Conservation (phyloP, 1,284 basidiomycete species). For the Mycena citricolor region DNA sequence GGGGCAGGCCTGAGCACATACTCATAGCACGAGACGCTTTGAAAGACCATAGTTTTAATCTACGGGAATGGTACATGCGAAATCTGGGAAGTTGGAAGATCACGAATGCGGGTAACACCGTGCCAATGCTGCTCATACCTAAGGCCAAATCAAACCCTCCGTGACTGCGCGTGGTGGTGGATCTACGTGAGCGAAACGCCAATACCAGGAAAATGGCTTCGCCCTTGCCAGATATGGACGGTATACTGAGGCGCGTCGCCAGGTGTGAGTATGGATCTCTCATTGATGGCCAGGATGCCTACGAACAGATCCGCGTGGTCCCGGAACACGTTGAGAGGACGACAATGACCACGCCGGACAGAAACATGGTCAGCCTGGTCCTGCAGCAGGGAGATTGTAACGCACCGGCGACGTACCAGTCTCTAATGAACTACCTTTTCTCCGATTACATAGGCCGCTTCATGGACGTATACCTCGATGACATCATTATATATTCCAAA, state of each 20-base stretch:
- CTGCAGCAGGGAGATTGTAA: constrained; percentile 23
- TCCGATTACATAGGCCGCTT: constrained; percentile 9
- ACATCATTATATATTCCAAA: constrained; percentile 16
- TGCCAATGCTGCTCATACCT: constrained; percentile 13
- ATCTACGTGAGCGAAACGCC: constrained; percentile 16
- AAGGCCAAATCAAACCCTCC: constrained; percentile 2
- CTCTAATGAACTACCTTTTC: constrained; percentile 14
- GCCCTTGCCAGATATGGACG: constrained; percentile 25
- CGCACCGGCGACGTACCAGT: constrained; percentile 22
- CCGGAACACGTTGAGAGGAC: constrained; percentile 17
- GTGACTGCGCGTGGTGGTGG: constrained; percentile 11
- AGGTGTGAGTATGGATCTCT: constrained; percentile 5
- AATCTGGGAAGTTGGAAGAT: too few species aligned
- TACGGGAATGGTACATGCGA: too few species aligned
- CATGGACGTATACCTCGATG: constrained; percentile 16
- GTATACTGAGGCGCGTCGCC: constrained; percentile 12
- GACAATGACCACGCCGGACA: constrained; percentile 23
- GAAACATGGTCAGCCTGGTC: constrained; percentile 27
- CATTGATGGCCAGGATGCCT: constrained; percentile 16
- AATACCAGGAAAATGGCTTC: constrained; percentile 33
- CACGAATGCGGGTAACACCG: too few species aligned
- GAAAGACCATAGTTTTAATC: too few species aligned
- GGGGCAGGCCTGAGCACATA: too few species aligned
- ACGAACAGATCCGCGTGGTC: constrained; percentile 18
- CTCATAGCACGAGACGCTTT: too few species aligned